phyloP scores from a whole-genome alignment of 2,329 filamentous ascomycete genomes.

The Fusarium lateritium region DNA sequence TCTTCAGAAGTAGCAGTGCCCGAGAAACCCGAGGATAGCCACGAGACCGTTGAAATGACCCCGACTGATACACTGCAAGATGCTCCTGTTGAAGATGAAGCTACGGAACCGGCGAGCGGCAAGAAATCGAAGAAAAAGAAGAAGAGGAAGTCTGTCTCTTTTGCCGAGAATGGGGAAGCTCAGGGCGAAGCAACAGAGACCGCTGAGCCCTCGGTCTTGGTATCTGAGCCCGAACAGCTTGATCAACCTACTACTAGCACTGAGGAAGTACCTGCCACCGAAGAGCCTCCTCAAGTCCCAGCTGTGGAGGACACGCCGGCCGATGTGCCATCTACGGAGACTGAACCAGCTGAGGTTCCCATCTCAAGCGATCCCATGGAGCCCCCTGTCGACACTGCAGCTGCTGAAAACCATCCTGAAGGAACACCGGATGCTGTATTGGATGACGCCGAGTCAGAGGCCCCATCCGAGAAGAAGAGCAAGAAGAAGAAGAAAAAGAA shows the following conservation, averaged over 20 bases:
- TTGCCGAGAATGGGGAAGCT: slow-evolving; percentile 27
- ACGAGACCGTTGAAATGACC: background rate
- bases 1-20: background rate
- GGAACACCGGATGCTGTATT: background rate
- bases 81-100: slow-evolving; percentile 39
- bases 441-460: slow-evolving; percentile 24
- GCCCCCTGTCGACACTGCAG: slow-evolving; percentile 6
- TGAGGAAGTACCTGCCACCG: slow-evolving; percentile 16
- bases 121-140: slow-evolving; percentile 53
- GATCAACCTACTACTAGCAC: slow-evolving; percentile 5
- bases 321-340: slow-evolving; percentile 1
- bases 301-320: slow-evolving; percentile 1
- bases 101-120: slow-evolving; percentile 20
- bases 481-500: slow-evolving; percentile 59
- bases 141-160: slow-evolving; percentile 48
- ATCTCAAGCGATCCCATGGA: background rate
- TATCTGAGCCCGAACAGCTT: slow-evolving; percentile 29
- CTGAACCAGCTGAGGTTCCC: slow-evolving; percentile 14
- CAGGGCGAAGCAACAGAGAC: slow-evolving; percentile 24
- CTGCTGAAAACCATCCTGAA: slow-evolving; percentile 21
- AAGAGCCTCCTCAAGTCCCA: slow-evolving; percentile 27
- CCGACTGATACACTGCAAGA: slow-evolving; percentile 12
- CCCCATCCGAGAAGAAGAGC: slow-evolving; percentile 41
- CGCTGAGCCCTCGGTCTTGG: slow-evolving; percentile 12
- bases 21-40: slow-evolving; percentile 3